Evolutionary conservation across 208 protist species (phyloP).

Genomic region (Trichomonas gallinae): DNA sequence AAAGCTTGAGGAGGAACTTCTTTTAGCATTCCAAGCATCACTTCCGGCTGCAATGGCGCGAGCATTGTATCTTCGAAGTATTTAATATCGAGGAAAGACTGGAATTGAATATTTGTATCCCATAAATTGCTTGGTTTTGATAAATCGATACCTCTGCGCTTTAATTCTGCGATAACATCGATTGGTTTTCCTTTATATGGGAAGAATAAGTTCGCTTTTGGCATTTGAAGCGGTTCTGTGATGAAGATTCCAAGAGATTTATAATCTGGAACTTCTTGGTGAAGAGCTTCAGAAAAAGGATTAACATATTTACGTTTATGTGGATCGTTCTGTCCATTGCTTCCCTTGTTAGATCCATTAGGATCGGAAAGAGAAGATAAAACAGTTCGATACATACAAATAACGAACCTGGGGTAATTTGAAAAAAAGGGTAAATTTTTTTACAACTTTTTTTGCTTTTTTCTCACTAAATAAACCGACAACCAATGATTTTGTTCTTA

Average conservation of each 20-base stretch:
- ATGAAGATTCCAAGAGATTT: slow-evolving; percentile 17
- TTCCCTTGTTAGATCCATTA: neutral
- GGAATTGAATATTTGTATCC: slow-evolving; percentile 12
- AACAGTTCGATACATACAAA: slow-evolving; percentile 7
- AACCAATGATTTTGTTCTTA: too few species aligned
- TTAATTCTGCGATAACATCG: slow-evolving; percentile 11
- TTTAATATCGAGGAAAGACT: slow-evolving; percentile 11
- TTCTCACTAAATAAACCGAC: too few species aligned
- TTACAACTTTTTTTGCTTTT: neutral
- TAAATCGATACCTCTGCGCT: neutral
- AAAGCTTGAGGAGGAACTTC: neutral
- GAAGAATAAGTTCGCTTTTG: neutral
- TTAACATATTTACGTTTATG: neutral
- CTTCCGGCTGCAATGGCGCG: neutral
- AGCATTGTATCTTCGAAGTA: slow-evolving; percentile 15
- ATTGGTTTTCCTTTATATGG: neutral
- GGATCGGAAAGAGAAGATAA: neutral
- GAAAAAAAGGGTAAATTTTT: neutral
- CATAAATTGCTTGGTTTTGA: neutral
- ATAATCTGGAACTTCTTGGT: slow-evolving; percentile 7
- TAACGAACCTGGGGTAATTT: neutral
- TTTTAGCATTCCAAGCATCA: neutral
- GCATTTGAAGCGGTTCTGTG: neutral
- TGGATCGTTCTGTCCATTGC: neutral
- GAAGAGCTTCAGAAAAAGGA: slow-evolving; percentile 11